Base-by-base conservation (phyloP, 148 eudicot genomes). In the Heliamphora exappendiculata region DNA sequence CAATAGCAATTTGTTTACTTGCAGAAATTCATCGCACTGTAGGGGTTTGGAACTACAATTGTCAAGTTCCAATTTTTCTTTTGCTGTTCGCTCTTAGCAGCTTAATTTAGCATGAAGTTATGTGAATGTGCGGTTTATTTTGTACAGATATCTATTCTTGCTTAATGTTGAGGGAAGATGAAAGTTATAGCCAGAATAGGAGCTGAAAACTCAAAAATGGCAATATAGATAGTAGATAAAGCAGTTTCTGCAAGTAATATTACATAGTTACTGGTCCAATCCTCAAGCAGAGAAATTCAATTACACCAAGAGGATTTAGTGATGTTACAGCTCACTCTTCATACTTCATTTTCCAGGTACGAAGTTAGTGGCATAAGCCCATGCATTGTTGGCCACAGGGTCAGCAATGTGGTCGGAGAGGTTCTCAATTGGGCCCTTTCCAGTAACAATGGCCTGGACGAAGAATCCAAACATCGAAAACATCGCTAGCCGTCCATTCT, bases 341-440 rank as follows among this genome's bases (percentile, higher is more conserved):
- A 41, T 22, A 26, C 0, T 54, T 55, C 78, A 75, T 39, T 81
- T 81, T 72, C 83, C 83, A 28, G 83, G 83, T 9, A 72, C 83
- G 34, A 81, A 81, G 83, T 81, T 81, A 24, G 83, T 81, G 58
- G 83, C 83, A 36, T 58, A 81, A n/a, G 83, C 83, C 83, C 83
- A 81, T n/a, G 83, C 83, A 75, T 80, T 80, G 83, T 80, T 80
- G 65, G 83, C 83, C 9, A 76, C 83, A 2, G 83, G 83, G 44
- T 81, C 83, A 4, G 73, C 76, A 31, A 81, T 0, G 39, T 81
- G 83, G 72, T 81, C 83, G 44, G 19, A 81, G 4, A 81, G 58
- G 77, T 81, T 81, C 73, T 81, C 83, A 28, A 81, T 72, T 22
- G 83, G 83, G 34, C 83, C 83, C 80, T 81, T 81, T 47, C 83